phyloP scores from a whole-genome alignment of 2,329 filamentous ascomycete species.

The Cadophora sp. region DNA sequence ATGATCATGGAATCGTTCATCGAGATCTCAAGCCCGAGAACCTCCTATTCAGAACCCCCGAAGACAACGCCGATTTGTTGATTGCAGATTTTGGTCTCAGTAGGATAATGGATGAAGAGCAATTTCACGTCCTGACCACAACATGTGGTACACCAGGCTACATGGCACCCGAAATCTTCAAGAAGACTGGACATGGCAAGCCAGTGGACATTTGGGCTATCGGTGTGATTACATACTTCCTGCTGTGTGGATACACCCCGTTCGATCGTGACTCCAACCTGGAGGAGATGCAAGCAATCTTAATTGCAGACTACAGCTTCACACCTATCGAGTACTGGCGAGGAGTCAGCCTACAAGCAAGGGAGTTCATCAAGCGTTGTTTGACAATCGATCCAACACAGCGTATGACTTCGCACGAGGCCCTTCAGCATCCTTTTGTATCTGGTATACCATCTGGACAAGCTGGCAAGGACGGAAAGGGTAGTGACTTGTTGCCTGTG shows the following conservation, averaged over 20 bases:
- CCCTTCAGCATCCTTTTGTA: slow-evolving; percentile 71
- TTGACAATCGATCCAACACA: slow-evolving; percentile 86
- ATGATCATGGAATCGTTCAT: slow-evolving; percentile 98
- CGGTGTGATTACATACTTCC: slow-evolving; percentile 97
- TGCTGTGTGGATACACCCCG: slow-evolving; percentile 96
- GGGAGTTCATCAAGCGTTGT: slow-evolving; percentile 92
- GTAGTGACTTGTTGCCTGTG: slow-evolving; percentile 69
- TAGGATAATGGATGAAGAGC: slow-evolving; percentile 98
- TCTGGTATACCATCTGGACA: slow-evolving; percentile 56
- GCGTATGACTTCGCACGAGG: slow-evolving; percentile 90
- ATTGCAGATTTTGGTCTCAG: slow-evolving; percentile 97
- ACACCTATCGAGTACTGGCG: slow-evolving; percentile 96
- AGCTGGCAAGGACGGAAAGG: slow-evolving; percentile 52
- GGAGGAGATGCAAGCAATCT: slow-evolving; percentile 99
- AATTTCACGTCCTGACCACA: slow-evolving; percentile 96
- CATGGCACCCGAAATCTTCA: slow-evolving; percentile 99
- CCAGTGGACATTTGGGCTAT: slow-evolving; percentile 98
- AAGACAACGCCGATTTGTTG: slow-evolving; percentile 95
- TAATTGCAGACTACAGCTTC: slow-evolving; percentile 95
- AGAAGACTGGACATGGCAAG: slow-evolving; percentile 97
- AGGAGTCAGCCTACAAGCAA: slow-evolving; percentile 82
- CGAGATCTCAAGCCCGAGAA: slow-evolving; percentile 98
- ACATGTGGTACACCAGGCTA: slow-evolving; percentile 98
- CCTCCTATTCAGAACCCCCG: slow-evolving; percentile 92
- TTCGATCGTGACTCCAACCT: slow-evolving; percentile 98